A percentile compares a stretch with the other conserved stretches of the same genome.
These are phyloP conservation scores for Flaveria ramosissima DNA, from an alignment of 129 eudicot species.

Conservation along the genomic window DNA sequence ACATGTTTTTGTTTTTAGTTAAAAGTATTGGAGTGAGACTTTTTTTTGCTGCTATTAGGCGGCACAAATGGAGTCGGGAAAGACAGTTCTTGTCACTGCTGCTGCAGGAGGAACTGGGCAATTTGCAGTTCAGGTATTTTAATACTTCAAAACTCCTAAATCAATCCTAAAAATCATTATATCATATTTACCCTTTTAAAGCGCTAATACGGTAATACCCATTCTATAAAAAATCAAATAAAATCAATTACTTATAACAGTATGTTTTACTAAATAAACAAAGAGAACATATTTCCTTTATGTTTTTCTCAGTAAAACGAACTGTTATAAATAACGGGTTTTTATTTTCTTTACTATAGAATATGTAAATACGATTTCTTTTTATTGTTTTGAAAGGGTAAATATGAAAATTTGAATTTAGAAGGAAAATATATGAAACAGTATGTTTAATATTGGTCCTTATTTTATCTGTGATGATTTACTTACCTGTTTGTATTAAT, in stretches of 20 bases:
- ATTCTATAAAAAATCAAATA: background rate
- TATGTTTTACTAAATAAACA: background rate
- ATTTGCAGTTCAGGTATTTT: slow-evolving; percentile 91
- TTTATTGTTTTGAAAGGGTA: background rate
- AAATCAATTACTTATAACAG: background rate
- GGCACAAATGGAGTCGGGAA: slow-evolving; percentile 85
- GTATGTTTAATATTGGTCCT: background rate
- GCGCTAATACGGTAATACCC: too few species aligned
- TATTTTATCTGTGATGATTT: slow-evolving; percentile 8
- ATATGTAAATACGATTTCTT: background rate
- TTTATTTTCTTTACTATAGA: background rate
- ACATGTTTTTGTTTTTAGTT: background rate
- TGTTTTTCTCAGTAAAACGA: background rate
- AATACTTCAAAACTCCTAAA: background rate
- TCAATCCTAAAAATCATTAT: background rate
- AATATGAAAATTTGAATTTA: background rate
- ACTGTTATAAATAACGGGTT: background rate
- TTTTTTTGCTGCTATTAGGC: slow-evolving; percentile 48
- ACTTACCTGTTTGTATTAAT: background rate
- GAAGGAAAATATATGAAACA: background rate
- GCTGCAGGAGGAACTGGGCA: slow-evolving; percentile 99
- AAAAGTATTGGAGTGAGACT: background rate
- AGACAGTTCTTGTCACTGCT: slow-evolving; percentile 88
- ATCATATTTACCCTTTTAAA: background rate
- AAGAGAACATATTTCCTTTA: background rate